Conservation (phyloP, 2,329 filamentous ascomycete genomes). For the Onygena corvina region DNA sequence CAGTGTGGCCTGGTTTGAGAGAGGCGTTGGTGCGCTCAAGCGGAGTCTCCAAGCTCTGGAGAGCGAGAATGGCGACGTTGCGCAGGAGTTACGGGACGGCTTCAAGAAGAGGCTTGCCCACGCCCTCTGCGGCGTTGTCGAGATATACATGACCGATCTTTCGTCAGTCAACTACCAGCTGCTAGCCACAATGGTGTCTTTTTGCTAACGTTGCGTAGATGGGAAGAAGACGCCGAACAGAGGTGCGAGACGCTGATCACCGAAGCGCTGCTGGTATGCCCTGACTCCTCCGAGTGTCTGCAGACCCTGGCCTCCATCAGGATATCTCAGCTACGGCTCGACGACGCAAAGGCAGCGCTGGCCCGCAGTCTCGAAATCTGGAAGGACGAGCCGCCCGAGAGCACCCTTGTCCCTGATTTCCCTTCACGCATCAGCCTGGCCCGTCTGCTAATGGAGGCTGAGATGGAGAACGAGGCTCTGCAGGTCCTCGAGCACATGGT, state of each 20-base stretch:
- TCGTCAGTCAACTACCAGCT: slow-evolving; percentile 43
- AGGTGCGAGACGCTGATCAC: slow-evolving; percentile 81
- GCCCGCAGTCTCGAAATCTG: slow-evolving; percentile 69
- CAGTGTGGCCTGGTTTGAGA: slow-evolving; percentile 51
- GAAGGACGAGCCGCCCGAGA: slow-evolving; percentile 61
- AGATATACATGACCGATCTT: slow-evolving; percentile 98
- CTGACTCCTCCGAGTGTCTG: slow-evolving; percentile 73
- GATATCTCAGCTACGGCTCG: slow-evolving; percentile 69
- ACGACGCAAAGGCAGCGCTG: slow-evolving; percentile 71
- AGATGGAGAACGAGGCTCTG: slow-evolving; percentile 72
- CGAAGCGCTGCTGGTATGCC: slow-evolving; percentile 75
- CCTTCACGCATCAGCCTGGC: slow-evolving; percentile 72
- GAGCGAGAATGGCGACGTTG: slow-evolving; percentile 31
- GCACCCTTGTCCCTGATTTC: slow-evolving; percentile 69
- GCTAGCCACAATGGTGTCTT: slow-evolving; percentile 2
- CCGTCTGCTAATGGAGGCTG: slow-evolving; percentile 78
- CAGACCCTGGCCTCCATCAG: slow-evolving; percentile 90
- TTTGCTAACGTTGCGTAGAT: slow-evolving; percentile 28
- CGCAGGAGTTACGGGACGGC: slow-evolving; percentile 44
- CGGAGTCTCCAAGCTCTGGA: slow-evolving; percentile 56
- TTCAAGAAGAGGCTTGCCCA: slow-evolving; percentile 74
- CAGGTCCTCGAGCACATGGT: slow-evolving; percentile 74
- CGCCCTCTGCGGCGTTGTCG: slow-evolving; percentile 83
- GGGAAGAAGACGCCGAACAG: slow-evolving; percentile 79
- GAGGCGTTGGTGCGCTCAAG: slow-evolving; percentile 58